phyloP scores from a whole-genome alignment of 257 asterid species.

The Forsythia viridissima region DNA sequence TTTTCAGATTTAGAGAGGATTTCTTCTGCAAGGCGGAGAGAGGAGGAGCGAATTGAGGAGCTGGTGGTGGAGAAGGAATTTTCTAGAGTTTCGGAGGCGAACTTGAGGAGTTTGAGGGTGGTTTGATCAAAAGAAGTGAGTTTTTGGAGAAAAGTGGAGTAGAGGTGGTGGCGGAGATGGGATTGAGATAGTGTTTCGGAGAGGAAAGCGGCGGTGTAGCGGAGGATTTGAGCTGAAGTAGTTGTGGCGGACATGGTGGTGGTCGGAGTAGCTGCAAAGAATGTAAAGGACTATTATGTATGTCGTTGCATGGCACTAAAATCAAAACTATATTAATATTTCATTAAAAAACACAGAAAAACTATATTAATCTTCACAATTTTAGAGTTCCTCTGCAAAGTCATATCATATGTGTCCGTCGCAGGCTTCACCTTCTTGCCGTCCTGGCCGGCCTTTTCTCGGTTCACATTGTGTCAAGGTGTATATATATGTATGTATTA shows the following conservation, averaged over 20 bases:
- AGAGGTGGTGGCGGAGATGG: conserved; percentile 48
- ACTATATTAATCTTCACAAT: neutral
- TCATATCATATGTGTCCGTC: neutral
- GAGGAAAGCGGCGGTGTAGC: conserved; percentile 51
- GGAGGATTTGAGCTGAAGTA: conserved; percentile 47
- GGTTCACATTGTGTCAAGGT: neutral
- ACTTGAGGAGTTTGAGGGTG: conserved; percentile 41
- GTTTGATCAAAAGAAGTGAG: conserved; percentile 33
- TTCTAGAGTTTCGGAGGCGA: conserved; percentile 59
- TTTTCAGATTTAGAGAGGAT: conserved; percentile 45
- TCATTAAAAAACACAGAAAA: neutral
- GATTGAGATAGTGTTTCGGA: conserved; percentile 45
- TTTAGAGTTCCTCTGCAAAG: neutral
- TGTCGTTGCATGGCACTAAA: neutral
- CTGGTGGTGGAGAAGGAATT: conserved; percentile 52
- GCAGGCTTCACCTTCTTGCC: neutral
- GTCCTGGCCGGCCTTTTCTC: neutral
- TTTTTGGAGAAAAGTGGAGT: conserved; percentile 42
- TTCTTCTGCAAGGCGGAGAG: conserved; percentile 60
- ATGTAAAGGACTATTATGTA: neutral
- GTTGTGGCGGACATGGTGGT: conserved; percentile 40
- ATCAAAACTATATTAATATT: neutral
- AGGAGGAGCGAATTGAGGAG: conserved; percentile 47
- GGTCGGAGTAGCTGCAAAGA: neutral
- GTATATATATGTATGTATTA: neutral